Conservation (phyloP, 345 rosid species). For the Eutrema heterophyllum region DNA sequence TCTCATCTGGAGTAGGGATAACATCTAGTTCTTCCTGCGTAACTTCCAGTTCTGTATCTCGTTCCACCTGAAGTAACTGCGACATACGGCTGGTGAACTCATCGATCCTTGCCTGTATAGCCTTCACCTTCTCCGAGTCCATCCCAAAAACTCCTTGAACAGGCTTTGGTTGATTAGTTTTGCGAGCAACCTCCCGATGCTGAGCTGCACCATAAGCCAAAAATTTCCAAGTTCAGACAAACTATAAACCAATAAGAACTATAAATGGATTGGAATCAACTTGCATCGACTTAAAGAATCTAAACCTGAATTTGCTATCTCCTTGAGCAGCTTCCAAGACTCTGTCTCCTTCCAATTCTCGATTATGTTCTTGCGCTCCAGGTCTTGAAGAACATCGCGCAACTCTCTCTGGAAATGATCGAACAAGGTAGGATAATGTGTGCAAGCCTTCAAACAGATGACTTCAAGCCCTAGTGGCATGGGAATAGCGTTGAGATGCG, state of each 20-base stretch:
- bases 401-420: slow-evolving; percentile 95
- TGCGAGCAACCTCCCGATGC: slow-evolving; percentile 81
- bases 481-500: slow-evolving; percentile 75
- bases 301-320: slow-evolving; percentile 84
- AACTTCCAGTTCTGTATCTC: slow-evolving; percentile 90
- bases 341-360: slow-evolving; percentile 64
- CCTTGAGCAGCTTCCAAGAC: slow-evolving; percentile 91
- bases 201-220: slow-evolving; percentile 61
- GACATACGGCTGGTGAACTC: slow-evolving; percentile 70
- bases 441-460: slow-evolving; percentile 74
- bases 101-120: slow-evolving; percentile 72
- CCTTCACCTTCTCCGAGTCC: slow-evolving; percentile 67
- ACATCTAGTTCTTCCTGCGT: slow-evolving; percentile 95
- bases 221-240: not conserved
- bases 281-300: not conserved
- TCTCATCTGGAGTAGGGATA: slow-evolving; percentile 73
- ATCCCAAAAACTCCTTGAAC: slow-evolving; percentile 79
- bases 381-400: slow-evolving; percentile 68
- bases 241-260: not conserved
- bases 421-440: slow-evolving; percentile 85
- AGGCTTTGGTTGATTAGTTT: slow-evolving; percentile 53
- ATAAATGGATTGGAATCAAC: not conserved
- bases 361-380: slow-evolving; percentile 43
- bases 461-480: slow-evolving; percentile 84
- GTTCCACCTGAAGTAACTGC: slow-evolving; percentile 75